A percentile compares a stretch with the other conserved stretches of the same genome.
phyloP scores from a whole-genome alignment of 1,139 yeast species.

The Torulaspora pretoriensis region DNA sequence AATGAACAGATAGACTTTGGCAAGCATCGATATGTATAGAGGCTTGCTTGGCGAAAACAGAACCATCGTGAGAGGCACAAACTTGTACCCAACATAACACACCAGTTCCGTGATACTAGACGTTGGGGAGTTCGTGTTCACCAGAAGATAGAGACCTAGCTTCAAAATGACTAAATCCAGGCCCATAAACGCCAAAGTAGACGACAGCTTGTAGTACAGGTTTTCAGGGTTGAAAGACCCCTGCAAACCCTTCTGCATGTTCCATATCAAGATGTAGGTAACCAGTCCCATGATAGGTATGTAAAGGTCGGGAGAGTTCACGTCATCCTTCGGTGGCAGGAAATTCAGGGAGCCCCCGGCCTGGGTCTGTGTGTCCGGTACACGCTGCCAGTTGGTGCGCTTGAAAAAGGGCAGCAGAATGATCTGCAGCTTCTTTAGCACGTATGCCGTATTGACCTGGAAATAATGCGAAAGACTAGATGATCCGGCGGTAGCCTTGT shows the following conservation, averaged over 20 bases:
- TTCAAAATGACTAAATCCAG: conserved; percentile 63
- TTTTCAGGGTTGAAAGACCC: conserved; percentile 93
- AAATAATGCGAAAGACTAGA: conserved; percentile 56
- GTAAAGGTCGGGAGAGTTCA: conserved; percentile 94
- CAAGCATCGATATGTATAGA: conserved; percentile 38
- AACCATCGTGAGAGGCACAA: conserved; percentile 66
- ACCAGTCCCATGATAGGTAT: conserved; percentile 91
- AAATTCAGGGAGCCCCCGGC: conserved; percentile 23
- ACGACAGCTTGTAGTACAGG: conserved; percentile 85
- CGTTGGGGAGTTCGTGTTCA: conserved; percentile 35
- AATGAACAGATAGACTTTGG: conserved; percentile 45
- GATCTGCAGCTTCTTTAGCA: conserved; percentile 63
- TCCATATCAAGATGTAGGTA: conserved; percentile 82
- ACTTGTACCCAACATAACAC: conserved; percentile 92
- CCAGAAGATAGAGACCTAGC: conserved; percentile 57
- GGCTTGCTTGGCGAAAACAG: conserved; percentile 45
- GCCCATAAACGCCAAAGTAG: conserved; percentile 77
- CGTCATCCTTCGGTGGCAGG: conserved; percentile 46
- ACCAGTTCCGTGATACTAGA: conserved; percentile 70
- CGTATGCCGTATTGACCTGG: conserved; percentile 87
- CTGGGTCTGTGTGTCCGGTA: conserved; percentile 41
- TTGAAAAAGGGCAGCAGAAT: conserved; percentile 85
- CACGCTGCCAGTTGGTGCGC: conserved; percentile 64
- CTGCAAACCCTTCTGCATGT: conserved; percentile 77
- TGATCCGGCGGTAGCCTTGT: conserved; percentile 30